phyloP scores from a whole-genome alignment of 2,329 filamentous ascomycete genomes.

The Tolypocladium guangdongense region DNA sequence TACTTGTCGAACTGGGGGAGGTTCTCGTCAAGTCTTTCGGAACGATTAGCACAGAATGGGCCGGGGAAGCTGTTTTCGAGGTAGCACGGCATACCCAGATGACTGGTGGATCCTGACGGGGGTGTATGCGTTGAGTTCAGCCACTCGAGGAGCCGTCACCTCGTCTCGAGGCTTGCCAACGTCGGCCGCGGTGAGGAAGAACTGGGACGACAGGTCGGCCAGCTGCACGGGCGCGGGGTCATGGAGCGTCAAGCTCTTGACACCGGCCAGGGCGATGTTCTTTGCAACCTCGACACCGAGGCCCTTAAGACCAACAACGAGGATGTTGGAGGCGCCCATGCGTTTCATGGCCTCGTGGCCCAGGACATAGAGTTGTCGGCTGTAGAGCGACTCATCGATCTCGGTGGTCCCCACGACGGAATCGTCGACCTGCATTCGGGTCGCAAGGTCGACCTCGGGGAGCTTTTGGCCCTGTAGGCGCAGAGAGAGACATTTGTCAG shows the following conservation, averaged over 20 bases:
- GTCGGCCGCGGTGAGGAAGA: conserved; percentile 83
- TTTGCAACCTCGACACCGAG: conserved; percentile 97
- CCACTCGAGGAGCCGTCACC: conserved; percentile 78
- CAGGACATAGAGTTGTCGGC: conserved; percentile 60
- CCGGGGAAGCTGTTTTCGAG: conserved; percentile 1
- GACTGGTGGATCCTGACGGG: conserved; percentile 70
- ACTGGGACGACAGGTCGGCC: conserved; percentile 88
- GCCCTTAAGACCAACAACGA: conserved; percentile 84
- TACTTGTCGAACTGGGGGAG: conserved; percentile 78
- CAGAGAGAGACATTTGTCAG: conserved; percentile 6
- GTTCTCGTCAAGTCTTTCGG: conserved; percentile 57
- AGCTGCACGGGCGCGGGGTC: conserved; percentile 78
- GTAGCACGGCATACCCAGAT: conserved; percentile 27
- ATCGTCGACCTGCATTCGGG: conserved; percentile 55
- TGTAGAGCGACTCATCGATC: conserved; percentile 66
- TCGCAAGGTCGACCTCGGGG: conserved; percentile 50
- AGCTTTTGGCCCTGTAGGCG: conserved; percentile 36
- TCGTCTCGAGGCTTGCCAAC: conserved; percentile 85
- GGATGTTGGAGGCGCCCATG: conserved; percentile 92
- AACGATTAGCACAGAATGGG: not conserved
- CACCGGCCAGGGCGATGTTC: conserved; percentile 94
- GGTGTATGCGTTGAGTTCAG: conserved; percentile 93
- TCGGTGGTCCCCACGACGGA: conserved; percentile 43
- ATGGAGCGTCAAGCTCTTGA: conserved; percentile 91
- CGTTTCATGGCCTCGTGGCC: conserved; percentile 91